phyloP scores from a whole-genome alignment of 805 yeast species.

The Starmerella apicola region DNA sequence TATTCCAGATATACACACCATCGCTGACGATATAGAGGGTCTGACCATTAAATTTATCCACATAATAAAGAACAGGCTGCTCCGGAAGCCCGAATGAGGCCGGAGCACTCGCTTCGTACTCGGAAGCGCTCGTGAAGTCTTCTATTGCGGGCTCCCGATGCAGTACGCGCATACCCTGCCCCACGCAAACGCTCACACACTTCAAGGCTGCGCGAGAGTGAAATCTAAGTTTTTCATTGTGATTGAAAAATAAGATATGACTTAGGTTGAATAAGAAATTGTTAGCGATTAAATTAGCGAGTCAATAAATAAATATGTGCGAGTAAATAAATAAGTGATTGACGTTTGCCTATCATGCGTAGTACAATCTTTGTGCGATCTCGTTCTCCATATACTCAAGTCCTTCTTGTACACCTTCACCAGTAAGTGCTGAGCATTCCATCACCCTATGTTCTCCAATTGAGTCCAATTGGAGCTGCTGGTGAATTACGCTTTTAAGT shows the following conservation, averaged over 20 bases:
- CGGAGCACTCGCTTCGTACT: slow-evolving; percentile 27
- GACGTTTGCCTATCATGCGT: neutral
- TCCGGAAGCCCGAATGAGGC: slow-evolving; percentile 27
- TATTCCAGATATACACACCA: slow-evolving; percentile 22
- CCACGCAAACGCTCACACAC: neutral
- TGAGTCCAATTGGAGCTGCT: slow-evolving; percentile 26
- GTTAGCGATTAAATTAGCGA: too few species aligned
- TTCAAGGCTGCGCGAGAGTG: too few species aligned
- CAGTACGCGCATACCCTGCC: slow-evolving; percentile 13
- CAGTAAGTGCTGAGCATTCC: slow-evolving; percentile 40
- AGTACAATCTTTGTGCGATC: slow-evolving; percentile 30
- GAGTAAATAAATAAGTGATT: neutral
- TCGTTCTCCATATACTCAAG: slow-evolving; percentile 36
- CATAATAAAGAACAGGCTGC: slow-evolving; percentile 23
- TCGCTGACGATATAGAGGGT: slow-evolving; percentile 22
- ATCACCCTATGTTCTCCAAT: slow-evolving; percentile 32
- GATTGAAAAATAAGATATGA: too few species aligned
- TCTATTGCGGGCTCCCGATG: slow-evolving; percentile 13
- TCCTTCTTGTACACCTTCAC: slow-evolving; percentile 31
- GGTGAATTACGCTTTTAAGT: slow-evolving; percentile 1
- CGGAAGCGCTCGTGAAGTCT: slow-evolving; percentile 22
- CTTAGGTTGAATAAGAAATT: too few species aligned
- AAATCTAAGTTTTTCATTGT: too few species aligned
- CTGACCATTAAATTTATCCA: slow-evolving; percentile 1
- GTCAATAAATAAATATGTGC: too few species aligned